phyloP scores from a whole-genome alignment of 345 rosid species.

The Pugionium cornutum region DNA sequence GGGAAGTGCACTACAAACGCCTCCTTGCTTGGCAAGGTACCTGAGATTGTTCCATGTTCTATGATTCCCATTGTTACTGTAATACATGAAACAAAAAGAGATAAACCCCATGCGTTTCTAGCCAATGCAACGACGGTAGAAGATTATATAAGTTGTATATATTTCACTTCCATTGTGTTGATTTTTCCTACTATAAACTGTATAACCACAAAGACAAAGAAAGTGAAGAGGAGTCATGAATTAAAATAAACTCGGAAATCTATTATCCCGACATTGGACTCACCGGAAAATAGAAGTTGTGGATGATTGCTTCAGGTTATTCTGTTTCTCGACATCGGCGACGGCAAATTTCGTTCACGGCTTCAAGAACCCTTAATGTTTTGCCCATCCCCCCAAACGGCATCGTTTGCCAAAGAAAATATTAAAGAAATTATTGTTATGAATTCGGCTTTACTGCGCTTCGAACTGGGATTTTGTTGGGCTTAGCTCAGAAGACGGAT shows the following conservation, averaged over 20 bases:
- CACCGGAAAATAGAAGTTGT: slow-evolving; percentile 16
- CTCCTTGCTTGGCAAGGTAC: slow-evolving; percentile 62
- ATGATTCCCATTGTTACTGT: slow-evolving; percentile 60
- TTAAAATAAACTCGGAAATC: background rate
- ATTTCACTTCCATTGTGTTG: slow-evolving; percentile 16
- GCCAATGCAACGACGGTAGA: background rate
- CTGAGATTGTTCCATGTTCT: slow-evolving; percentile 63
- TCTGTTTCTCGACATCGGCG: slow-evolving; percentile 31
- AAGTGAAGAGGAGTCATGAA: background rate
- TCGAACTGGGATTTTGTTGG: no score
- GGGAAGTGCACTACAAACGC: slow-evolving; percentile 77
- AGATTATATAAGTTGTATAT: background rate
- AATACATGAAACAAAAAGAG: slow-evolving; percentile 7
- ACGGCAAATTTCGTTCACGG: slow-evolving; percentile 33
- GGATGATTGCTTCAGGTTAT: slow-evolving; percentile 7
- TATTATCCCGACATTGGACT: slow-evolving; percentile 2
- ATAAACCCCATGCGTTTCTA: slow-evolving; percentile 1
- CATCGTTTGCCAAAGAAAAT: no score
- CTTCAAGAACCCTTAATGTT: slow-evolving; percentile 24
- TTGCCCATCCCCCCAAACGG: no score
- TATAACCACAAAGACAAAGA: background rate
- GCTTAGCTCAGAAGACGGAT: no score
- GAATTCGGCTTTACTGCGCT: no score
- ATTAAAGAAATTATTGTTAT: no score
- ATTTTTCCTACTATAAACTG: background rate